A percentile compares a stretch with the other conserved stretches of the same genome.
phyloP scores from a whole-genome alignment of 495 filamentous ascomycete genomes.

The Aspergillus bridgeri region DNA sequence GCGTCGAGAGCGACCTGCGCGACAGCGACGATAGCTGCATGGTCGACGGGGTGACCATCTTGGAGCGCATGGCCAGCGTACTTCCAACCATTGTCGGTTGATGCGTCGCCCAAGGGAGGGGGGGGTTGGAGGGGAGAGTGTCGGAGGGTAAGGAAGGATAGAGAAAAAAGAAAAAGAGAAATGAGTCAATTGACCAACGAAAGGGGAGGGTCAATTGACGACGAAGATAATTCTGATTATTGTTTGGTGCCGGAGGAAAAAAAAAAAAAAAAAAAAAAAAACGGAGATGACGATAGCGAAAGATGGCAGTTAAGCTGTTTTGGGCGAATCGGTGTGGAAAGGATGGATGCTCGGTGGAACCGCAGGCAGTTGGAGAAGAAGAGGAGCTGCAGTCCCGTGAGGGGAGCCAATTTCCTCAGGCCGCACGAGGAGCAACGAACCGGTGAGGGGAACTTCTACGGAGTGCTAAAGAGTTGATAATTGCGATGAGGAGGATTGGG shows the following conservation, averaged over 20 bases:
- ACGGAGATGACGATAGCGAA: conserved; percentile 15
- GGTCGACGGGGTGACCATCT: conserved; percentile 31
- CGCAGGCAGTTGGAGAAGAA: too few relatives aligned
- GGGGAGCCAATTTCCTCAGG: background rate
- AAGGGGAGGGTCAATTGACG: background rate
- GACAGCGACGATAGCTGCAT: conserved; percentile 41
- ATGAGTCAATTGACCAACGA: conserved; percentile 1
- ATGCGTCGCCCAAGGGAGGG: conserved; percentile 15
- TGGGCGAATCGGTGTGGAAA: conserved; percentile 47
- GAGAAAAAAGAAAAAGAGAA: conserved; percentile 12
- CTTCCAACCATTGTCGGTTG: conserved; percentile 40
- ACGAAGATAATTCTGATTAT: background rate
- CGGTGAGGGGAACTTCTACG: background rate
- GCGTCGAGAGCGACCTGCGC: conserved; percentile 39
- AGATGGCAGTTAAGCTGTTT: conserved; percentile 30
- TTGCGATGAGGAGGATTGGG: too few relatives aligned
- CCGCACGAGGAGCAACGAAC: background rate
- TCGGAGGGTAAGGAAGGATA: conserved; percentile 11
- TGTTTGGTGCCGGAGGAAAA: conserved; percentile 1
- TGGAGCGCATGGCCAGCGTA: conserved; percentile 38
- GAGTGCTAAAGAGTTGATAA: background rate
- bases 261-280: conserved; percentile 18
- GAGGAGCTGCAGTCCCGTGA: too few relatives aligned
- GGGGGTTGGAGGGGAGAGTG: conserved; percentile 15
- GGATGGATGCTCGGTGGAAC: too few relatives aligned